Evolutionary conservation across 495 filamentous ascomycete species (phyloP), one percentile per base, ranked within the genome.

Genomic region (Aspergillus egyptiacus): DNA sequence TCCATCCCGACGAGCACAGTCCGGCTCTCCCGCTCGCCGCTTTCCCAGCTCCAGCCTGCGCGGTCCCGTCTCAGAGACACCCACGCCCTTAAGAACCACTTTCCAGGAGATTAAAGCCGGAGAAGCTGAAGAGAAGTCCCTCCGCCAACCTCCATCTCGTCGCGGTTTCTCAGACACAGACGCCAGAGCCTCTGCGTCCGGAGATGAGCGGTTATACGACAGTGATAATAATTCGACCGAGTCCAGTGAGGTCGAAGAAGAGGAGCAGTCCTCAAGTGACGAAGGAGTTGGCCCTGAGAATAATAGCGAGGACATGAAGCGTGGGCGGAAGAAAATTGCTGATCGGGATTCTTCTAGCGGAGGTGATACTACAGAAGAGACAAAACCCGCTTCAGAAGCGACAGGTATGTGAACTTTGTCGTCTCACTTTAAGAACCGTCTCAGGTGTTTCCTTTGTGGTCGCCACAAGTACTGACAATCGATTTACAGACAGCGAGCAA

Each of bases 141-240:
- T 68, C 23, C 67, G 84, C 55, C 62, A 60, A 50, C 63, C 58
- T 1, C 48, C 44, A 31, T 52, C 49, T 5, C 66, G 51, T 41
- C 67, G 59, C 54, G 67, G 59, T 45, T 61, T 56, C 58, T 61
- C 58, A 51, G 69, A 79, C 17, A 50, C 35, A 2, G 56, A 55
- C 30, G 46, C 31, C 9, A 42, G 37, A 28, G 46, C 44, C 1
- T 48, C 47, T 24, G 24, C 55, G 2, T 42, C 58, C 13, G 77
- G 70, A 0, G 78, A 73, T 27, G 78, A 78, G 43, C 78, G 88
- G 36, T 63, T 95, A 42, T 69, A 80, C 39, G 84, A 87, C 51
- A 80, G 78, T 14, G 84, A 59, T 51, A 69, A 61, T 64, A 65
- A 63, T 56, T 58, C 61, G 8, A 67, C 72, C 7, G 73, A 79